Evolutionary conservation across 78 protist genomes (phyloP), one percentile per base, ranked within the genome.

Genomic region (Trichosphaerium sp.): DNA sequence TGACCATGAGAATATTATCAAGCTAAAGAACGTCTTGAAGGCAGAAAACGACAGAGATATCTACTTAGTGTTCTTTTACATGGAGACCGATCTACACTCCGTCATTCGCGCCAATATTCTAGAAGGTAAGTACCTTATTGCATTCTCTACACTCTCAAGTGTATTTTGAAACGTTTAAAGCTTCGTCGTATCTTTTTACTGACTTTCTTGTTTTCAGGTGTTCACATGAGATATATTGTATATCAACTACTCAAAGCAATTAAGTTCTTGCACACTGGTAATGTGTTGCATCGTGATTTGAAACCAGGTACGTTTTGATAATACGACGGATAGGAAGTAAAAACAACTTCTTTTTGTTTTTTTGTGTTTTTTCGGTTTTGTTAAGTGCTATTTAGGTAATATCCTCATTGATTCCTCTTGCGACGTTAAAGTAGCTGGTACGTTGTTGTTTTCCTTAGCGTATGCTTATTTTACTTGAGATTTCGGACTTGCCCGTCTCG

Each of bases 21-120:
- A 58, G 57, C 82, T 92, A 43, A 52, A 67, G 55, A 89, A 94
- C 47, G 96, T 91, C 14, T 52, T 82, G 25, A 83, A 85, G 64
- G 98, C 98, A 8, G 96, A 94, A 39, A 94, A 96, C 71, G 96
- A 92, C 80, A 62, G 76, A 31, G 99, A 96, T 55, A 92, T 96
- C 47, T 96, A 96, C 83, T 76, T 96, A 8, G 87, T 90, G 31
- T 96, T 96, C 63, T 98, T 94, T 74, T 87, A 74, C 75, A 79
- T 92, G 92, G 99, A 91, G 26, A 95, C 96, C 3, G 97, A 95
- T 58, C 83, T 95, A 26, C 97, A 95, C 69, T 95, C 96, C 0
- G 98, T 94, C 10, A 94, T 96, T 47, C 87, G 98, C 15, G 94
- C 98, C 14, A 85, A 83, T 62, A 93, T 96, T 38, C 77, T 96